Evolutionary conservation across 2,329 filamentous ascomycete species (phyloP).

Genomic region (Ophiocordyceps australis): DNA sequence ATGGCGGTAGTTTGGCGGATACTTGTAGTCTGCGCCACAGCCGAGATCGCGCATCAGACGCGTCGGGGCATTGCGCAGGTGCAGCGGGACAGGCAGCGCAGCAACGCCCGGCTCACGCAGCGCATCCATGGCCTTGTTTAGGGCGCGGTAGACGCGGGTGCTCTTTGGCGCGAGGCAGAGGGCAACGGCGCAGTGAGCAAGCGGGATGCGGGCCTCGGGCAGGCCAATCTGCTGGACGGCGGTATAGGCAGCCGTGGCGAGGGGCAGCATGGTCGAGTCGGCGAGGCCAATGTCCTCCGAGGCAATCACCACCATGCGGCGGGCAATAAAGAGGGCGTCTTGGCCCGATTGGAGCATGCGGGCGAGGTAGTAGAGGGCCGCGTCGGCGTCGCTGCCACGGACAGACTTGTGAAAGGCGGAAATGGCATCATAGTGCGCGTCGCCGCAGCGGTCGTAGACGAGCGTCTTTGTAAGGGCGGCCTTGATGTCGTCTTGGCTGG

Average conservation of each 20-base stretch:
- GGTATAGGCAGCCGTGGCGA: constrained; percentile 73
- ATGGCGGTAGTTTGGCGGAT: constrained; percentile 77
- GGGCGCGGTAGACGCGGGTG: constrained; percentile 65
- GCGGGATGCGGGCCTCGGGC: constrained; percentile 83
- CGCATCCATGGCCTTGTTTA: constrained; percentile 65
- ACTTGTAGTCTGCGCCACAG: constrained; percentile 86
- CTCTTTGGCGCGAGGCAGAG: constrained; percentile 70
- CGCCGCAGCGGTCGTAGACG: constrained; percentile 85
- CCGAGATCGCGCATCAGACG: constrained; percentile 84
- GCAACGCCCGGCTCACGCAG: constrained; percentile 72
- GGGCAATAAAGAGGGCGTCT: constrained; percentile 80
- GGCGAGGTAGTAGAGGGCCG: constrained; percentile 82
- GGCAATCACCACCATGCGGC: constrained; percentile 85
- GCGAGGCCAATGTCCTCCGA: constrained; percentile 88
- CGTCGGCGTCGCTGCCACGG: constrained; percentile 71
- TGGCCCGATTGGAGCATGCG: constrained; percentile 93
- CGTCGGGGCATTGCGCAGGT: constrained; percentile 84
- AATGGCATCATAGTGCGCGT: constrained; percentile 96
- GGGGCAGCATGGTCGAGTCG: constrained; percentile 63
- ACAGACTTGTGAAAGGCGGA: constrained; percentile 95
- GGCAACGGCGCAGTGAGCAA: constrained; percentile 75
- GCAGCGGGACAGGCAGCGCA: constrained; percentile 63
- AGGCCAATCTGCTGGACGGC: constrained; percentile 88
- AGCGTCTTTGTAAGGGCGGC: constrained; percentile 73
- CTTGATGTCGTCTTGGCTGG: constrained; percentile 63